A percentile compares a stretch with the other conserved stretches of the same genome.
Evolutionary conservation across 192 early-diverging fungal genomes (phyloP).

Genomic region (Linnemannia hyalina): DNA sequence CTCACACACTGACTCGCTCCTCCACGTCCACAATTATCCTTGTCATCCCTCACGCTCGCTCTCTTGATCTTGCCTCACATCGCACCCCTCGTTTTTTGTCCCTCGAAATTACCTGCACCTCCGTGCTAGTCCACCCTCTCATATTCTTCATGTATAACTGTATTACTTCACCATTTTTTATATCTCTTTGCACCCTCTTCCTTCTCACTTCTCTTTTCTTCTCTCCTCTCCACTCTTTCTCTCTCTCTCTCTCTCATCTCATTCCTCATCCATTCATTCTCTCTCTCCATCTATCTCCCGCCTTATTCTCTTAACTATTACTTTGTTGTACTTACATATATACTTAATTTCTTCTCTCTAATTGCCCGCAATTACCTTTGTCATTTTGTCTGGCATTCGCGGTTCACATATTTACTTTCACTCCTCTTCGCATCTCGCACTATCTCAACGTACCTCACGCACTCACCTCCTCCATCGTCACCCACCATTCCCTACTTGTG

Average conservation of each 20-base stretch:
- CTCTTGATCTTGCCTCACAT: background rate
- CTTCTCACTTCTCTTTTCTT: background rate
- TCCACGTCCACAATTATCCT: background rate
- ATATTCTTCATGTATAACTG: background rate
- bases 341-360: background rate
- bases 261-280: background rate
- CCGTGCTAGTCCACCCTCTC: background rate
- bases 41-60: background rate
- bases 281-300: background rate
- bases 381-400: background rate
- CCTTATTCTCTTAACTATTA: background rate
- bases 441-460: background rate
- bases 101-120: background rate
- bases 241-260: background rate
- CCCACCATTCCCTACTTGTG: background rate
- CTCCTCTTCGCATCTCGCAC: background rate
- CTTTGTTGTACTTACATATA: background rate
- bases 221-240: background rate
- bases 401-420: background rate
- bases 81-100: slow-evolving; percentile 5
- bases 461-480: too few relatives aligned
- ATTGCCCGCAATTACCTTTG: background rate
- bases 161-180: background rate
- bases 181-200: background rate
- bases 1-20: background rate